A percentile compares a stretch with the other conserved stretches of the same genome.
These are phyloP conservation scores for Pisolithus microcarpus DNA, from an alignment of 768 basidiomycete genomes.

Conservation along the genomic window DNA sequence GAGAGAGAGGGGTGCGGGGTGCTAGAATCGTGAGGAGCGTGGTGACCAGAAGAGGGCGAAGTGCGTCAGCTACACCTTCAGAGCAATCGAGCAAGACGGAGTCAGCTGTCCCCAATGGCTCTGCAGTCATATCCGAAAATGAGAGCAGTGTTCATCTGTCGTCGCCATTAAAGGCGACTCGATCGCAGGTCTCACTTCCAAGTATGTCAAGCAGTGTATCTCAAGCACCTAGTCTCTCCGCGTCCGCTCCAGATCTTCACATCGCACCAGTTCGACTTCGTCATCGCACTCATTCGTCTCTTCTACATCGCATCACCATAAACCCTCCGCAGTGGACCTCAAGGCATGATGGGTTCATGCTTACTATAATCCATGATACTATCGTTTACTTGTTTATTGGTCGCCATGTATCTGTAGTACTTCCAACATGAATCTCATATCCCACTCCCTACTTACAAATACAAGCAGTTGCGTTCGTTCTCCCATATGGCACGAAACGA, in stretches of 20 bases:
- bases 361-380: conserved; percentile 12
- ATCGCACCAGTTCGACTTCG: conserved; percentile 7
- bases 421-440: background rate
- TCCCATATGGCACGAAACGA: background rate
- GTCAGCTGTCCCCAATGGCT: conserved; percentile 9
- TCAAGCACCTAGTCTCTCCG: conserved; percentile 14
- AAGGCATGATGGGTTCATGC: conserved; percentile 16
- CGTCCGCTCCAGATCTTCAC: conserved; percentile 21
- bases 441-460: conserved; percentile 1
- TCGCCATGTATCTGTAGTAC: conserved; percentile 19
- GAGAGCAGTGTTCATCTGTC: conserved; percentile 17
- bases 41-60: conserved; percentile 39
- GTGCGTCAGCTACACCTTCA: conserved; percentile 28
- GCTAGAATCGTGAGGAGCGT: conserved; percentile 53
- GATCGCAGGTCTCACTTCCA: conserved; percentile 7
- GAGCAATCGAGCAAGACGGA: conserved; percentile 18
- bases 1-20: conserved; percentile 24
- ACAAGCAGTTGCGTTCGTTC: too few relatives aligned
- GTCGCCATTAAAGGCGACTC: conserved; percentile 16
- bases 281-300: conserved; percentile 5
- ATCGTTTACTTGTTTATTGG: conserved; percentile 16
- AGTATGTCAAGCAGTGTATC: conserved; percentile 4
- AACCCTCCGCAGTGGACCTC: conserved; percentile 14
- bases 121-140: conserved; percentile 13
- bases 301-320: conserved; percentile 7